Base-by-base conservation (phyloP, 495 filamentous ascomycete genomes). In the Penicillium robsamsonii region DNA sequence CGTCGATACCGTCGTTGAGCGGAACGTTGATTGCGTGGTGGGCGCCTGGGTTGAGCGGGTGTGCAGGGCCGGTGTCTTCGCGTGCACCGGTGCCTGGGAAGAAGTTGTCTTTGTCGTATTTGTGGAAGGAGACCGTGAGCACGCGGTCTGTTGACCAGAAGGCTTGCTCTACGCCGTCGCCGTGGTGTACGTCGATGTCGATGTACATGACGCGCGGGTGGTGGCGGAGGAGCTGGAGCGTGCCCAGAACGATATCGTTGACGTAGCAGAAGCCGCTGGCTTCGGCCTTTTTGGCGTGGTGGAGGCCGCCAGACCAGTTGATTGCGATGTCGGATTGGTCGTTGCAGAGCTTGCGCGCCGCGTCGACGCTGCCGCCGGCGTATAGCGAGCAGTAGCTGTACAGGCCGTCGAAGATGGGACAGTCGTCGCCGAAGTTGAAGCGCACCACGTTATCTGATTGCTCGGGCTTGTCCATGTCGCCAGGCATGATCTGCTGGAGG, bases 291-390 rank as follows among this genome's bases (percentile, higher is more conserved):
- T 96, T 96, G 25, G 94, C 94, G 70, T 98, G 94, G 67, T 98
- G 94, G n/a, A 98, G 78, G 4, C 94, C 94, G 18, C 94, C 94
- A n/a, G 91, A 93, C 94, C 94, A 98, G 71, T 96, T 96, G 76
- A 97, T 92, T 11, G 94, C 94, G 63, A 98, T 97, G 66, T 96
- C 87, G 24, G 91, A 88, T 72, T 97, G 89, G 35, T 86, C 78
- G 64, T 88, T 86, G 62, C 86, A 88, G 35, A 98, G 82, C 69
- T 93, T 94, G 56, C 90, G 87, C 27, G 94, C 93, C 11, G 94
- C 94, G 70, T 96, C 91, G 50, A 98, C 79, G 11, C 89, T 92
- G 40, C 86, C 90, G 35, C 95, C 95, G 6, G 89, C 85, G 64
- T 96, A 97, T 65, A 97, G 86, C 31, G 90, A 90, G 70, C 92